Base-by-base conservation (phyloP, 1,139 yeast species). In the Scheffersomyces parashehatae region DNA sequence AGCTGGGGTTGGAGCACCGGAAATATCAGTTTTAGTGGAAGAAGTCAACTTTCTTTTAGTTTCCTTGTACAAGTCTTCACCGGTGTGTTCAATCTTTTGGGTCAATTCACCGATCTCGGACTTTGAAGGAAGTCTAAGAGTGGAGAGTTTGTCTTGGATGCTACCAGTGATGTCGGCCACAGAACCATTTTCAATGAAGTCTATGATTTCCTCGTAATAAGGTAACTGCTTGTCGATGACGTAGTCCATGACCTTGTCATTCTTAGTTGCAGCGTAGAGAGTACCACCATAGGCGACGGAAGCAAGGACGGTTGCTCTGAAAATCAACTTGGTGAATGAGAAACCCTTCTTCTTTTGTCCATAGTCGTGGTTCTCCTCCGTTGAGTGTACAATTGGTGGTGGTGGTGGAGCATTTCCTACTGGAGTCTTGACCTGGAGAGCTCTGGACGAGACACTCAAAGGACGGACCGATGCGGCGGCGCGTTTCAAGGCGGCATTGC, bases 171-270 rank as follows among this genome's bases (percentile, higher is more conserved):
- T 33, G 42, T 70, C 77, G 8, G 70, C 73, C 14, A 60, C 29
- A 2, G 70, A 59, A 5, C 73, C 73, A 35, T 66, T 65, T 53
- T 74, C 79, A 39, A 70, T 65, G 30, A 70, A 38, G 40, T 72
- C 73, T 50, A 73, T 58, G 39, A 73, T 54, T 50, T 70, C 74
- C 47, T 74, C 79, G 46, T 70, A 62, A 56, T 66, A 71, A n/a
- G 79, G 79, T 45, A 72, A 67, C 46, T 73, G 71, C 40, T 72
- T 54, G 50, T 74, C 79, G 44, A 72, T 66, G 36, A 74, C 76
- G 50, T 71, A 73, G 54, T 74, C 78, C 72, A 73, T 63, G 13
- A 73, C 77, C 39, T 60, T 60, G 42, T 73, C 77, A 52, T 68
- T 73, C 54, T 73, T 74, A 44, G 78, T 73, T 46, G 79, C 78